These are phyloP conservation scores for Pyrenopolyporus hunteri DNA, from an alignment of 495 filamentous ascomycete species.

Conservation along the genomic window DNA sequence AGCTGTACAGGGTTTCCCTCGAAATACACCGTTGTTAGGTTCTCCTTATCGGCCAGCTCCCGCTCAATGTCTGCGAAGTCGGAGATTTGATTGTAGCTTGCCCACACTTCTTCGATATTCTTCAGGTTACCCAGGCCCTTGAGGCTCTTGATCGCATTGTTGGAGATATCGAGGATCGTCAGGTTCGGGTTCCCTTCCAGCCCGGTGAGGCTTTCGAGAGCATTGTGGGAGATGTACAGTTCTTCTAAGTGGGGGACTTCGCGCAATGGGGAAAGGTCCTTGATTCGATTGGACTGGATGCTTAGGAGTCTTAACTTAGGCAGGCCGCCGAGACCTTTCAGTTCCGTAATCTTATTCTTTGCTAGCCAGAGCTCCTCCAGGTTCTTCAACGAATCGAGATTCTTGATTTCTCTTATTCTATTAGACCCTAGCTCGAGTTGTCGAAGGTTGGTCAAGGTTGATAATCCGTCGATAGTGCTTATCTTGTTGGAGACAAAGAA, in stretches of 20 bases:
- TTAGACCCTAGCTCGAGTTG: conserved; percentile 94
- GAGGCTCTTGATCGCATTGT: conserved; percentile 81
- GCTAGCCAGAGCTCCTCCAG: conserved; percentile 94
- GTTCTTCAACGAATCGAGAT: conserved; percentile 74
- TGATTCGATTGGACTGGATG: conserved; percentile 96
- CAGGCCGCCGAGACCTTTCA: conserved; percentile 74
- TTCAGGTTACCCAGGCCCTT: conserved; percentile 70
- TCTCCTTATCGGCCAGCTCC: conserved; percentile 76
- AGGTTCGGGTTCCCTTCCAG: conserved; percentile 73
- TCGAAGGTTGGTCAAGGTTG: conserved; percentile 71
- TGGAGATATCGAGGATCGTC: conserved; percentile 84
- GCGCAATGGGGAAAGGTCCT: conserved; percentile 74
- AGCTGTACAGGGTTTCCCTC: conserved; percentile 93
- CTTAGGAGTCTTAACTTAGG: conserved; percentile 85
- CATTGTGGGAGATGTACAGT: conserved; percentile 97
- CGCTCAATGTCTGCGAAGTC: conserved; percentile 85
- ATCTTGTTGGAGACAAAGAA: conserved; percentile 98
- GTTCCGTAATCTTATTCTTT: conserved; percentile 94
- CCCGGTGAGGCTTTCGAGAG: conserved; percentile 76
- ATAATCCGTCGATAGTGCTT: conserved; percentile 80
- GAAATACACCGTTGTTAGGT: conserved; percentile 92
- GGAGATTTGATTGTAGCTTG: conserved; percentile 80
- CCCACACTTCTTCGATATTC: conserved; percentile 90
- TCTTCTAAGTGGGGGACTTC: conserved; percentile 84
- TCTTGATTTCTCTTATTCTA: conserved; percentile 86